Evolutionary conservation across 108 stramenopile genomes (phyloP), one percentile per base, ranked within the genome.

Genomic region (Skeletonema marinoi): DNA sequence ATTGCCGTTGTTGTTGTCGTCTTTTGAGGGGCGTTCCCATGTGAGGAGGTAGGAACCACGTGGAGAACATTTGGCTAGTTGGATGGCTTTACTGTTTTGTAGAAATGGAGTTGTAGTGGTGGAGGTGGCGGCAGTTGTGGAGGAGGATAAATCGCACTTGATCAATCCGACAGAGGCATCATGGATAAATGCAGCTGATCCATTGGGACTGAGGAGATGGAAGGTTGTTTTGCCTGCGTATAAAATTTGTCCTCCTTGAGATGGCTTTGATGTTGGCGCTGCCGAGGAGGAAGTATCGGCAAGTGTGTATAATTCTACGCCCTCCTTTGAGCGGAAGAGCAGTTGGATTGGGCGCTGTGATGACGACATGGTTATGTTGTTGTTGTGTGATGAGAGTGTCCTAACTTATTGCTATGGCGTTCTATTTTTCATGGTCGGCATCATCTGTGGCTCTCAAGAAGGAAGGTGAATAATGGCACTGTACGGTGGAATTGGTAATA

Each of bases 41-140:
- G 96, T 97, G 69, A 98, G 73, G 12, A 98, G 65, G 64, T 77
- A 97, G 32, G 88, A 84, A 36, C 97, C 95, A 29, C 81, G 82
- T 9, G 97, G 93, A 36, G 90, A 92, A 35, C 94, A 83, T 73
- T 81, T 88, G 69, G 92, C 84, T 32, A 92, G 85, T 71, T 91
- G 89, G 11, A 95, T 80, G 7, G 71, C 19, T 50, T 77, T 51
- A 16, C 89, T 86, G 54, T 78, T 73, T 35, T 48, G 59, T n/a
- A 85, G 77, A 56, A 82, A 89, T 58, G 75, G 78, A 63, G 59
- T 30, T 32, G 13, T 44, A 46, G 12, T 17, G 11, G 38, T 36
- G 38, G 50, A 35, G 12, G 36, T 17, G 36, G 19, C 59, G 41
- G 31, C 59, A 39, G 70, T 4, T 14, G 19, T 51, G 33, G 35